Percentiles rank a stretch among this genome's conserved stretches.
These are phyloP conservation scores for Moelleriella libera DNA, from an alignment of 2,329 filamentous ascomycete genomes.

Conservation along the genomic window DNA sequence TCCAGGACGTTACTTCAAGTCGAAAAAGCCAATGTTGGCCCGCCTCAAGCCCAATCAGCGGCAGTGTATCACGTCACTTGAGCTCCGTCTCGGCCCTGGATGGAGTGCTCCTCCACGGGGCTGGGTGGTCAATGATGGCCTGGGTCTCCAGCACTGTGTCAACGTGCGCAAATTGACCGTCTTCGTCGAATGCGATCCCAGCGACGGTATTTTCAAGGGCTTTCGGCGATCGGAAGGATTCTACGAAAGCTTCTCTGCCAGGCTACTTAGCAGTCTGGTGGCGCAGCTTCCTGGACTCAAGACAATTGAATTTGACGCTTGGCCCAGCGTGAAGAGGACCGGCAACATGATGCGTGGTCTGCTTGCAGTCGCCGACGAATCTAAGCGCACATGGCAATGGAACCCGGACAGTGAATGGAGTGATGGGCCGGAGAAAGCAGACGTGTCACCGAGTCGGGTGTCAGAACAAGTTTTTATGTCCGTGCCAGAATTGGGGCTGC, in stretches of 20 bases:
- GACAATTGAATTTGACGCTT: conserved; percentile 57
- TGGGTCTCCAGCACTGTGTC: conserved; percentile 49
- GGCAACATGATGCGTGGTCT: conserved; percentile 51
- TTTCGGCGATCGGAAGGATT: conserved; percentile 53
- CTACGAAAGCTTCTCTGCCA: conserved; percentile 52
- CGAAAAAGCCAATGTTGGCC: conserved; percentile 56
- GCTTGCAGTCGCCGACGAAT: conserved; percentile 32
- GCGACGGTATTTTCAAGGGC: conserved; percentile 50
- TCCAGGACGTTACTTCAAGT: conserved; percentile 54
- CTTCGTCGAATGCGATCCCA: conserved; percentile 61
- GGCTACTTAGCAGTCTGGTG: conserved; percentile 42
- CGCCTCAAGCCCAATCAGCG: conserved; percentile 49
- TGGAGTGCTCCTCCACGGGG: conserved; percentile 56
- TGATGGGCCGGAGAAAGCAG: conserved; percentile 27
- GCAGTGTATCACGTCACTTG: conserved; percentile 44
- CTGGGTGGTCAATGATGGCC: conserved; percentile 51
- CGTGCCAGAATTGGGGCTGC: conserved; percentile 6
- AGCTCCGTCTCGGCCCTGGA: conserved; percentile 59
- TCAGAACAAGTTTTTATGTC: conserved; percentile 2
- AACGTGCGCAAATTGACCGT: conserved; percentile 47
- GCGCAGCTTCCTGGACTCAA: conserved; percentile 39
- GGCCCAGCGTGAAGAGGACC: conserved; percentile 47
- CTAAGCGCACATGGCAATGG: conserved; percentile 45
- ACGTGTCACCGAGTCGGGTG: neutral
- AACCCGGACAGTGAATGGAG: conserved; percentile 55